Evolutionary conservation across 768 basidiomycete species (phyloP).

Genomic region (Pleurotus ostreatus): DNA sequence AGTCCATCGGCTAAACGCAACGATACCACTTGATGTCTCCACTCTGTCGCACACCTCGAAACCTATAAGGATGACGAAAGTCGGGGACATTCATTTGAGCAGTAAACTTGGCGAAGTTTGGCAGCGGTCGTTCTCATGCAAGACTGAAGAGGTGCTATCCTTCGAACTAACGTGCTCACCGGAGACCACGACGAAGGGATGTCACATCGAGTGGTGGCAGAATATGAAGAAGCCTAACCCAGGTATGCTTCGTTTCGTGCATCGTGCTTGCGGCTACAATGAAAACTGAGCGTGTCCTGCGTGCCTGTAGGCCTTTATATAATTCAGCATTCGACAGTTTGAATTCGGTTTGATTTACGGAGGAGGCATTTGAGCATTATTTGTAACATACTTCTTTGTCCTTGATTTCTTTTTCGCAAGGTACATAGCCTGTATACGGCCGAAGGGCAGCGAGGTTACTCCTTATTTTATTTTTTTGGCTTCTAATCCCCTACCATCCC

Average conservation of each 20-base stretch:
- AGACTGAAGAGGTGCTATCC: slow-evolving; percentile 1
- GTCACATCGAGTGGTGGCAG: slow-evolving; percentile 8
- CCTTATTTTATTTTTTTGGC: too few relatives aligned
- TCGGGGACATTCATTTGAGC: not conserved
- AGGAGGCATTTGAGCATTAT: too few relatives aligned
- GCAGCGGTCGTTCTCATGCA: slow-evolving; percentile 2
- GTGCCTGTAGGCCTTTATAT: not conserved
- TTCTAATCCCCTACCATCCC: too few relatives aligned
- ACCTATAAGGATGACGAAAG: not conserved
- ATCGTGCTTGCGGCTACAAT: too few relatives aligned
- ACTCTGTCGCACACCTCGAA: not conserved
- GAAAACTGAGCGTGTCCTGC: not conserved
- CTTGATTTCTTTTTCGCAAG: too few relatives aligned
- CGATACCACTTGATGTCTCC: not conserved
- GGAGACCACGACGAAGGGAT: not conserved
- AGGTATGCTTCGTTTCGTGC: not conserved
- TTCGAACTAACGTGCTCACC: slow-evolving; percentile 1
- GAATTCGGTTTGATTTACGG: not conserved
- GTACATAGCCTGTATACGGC: too few relatives aligned
- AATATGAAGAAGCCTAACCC: not conserved
- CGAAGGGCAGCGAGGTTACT: too few relatives aligned
- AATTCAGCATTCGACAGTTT: slow-evolving; percentile 6
- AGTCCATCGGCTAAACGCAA: not conserved
- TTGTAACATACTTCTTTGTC: too few relatives aligned
- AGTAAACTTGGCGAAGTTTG: not conserved